These are phyloP conservation scores for Nothophoma quercina DNA, from an alignment of 2,329 filamentous ascomycete genomes.

Conservation along the genomic window DNA sequence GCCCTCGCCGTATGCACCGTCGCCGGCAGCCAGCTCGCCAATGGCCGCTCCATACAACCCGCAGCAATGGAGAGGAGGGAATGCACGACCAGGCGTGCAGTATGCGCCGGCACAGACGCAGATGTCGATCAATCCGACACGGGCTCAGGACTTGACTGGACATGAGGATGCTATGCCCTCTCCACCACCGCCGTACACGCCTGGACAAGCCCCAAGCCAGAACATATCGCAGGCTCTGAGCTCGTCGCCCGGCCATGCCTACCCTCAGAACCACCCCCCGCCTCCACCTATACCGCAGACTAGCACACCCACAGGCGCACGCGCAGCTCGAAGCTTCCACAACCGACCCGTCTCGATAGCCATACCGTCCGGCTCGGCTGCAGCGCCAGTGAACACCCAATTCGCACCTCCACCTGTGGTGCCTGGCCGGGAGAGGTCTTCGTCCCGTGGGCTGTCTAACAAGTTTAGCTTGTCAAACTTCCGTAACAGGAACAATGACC, in stretches of 20 bases:
- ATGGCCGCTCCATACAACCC: constrained; percentile 58
- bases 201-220: constrained; percentile 48
- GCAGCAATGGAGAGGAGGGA: constrained; percentile 57
- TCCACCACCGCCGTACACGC: constrained; percentile 59
- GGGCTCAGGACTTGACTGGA: constrained; percentile 52
- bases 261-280: constrained; percentile 48
- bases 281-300: constrained; percentile 35
- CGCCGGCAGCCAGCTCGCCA: constrained; percentile 41
- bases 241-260: constrained; percentile 48
- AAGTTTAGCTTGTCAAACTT: constrained; percentile 52
- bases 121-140: constrained; percentile 33
- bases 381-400: constrained; percentile 41
- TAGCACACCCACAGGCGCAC: constrained; percentile 37
- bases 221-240: constrained; percentile 43
- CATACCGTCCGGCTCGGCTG: constrained; percentile 46
- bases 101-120: constrained; percentile 48
- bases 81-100: constrained; percentile 47
- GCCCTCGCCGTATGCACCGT: constrained; percentile 44
- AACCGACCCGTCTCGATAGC: constrained; percentile 43
- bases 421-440: constrained; percentile 45
- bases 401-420: constrained; percentile 52
- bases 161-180: constrained; percentile 61
- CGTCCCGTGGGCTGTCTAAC: constrained; percentile 48
- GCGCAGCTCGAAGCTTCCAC: constrained; percentile 41
- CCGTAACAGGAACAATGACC: constrained; percentile 44